Conservation (phyloP, 1,284 basidiomycete species). For the Puccinia triticina region DNA sequence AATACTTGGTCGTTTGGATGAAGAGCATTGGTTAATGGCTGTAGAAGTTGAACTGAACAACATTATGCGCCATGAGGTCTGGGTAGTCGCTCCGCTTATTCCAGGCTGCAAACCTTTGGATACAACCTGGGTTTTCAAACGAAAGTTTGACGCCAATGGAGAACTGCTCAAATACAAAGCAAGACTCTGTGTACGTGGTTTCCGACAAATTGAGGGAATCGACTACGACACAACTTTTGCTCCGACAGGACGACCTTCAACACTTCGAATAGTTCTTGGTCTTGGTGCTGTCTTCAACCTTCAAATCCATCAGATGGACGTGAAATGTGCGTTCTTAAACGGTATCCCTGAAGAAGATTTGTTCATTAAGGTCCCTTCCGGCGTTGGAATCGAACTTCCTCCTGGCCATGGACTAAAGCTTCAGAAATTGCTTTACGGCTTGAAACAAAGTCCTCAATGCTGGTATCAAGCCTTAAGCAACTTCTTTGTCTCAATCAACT, state of each 20-base stretch:
- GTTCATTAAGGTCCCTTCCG: not conserved
- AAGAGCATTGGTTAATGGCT: not conserved
- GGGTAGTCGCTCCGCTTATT: too few relatives aligned
- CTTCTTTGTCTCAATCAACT: too few relatives aligned
- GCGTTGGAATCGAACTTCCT: not conserved
- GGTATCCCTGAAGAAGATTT: not conserved
- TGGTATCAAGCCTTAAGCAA: not conserved
- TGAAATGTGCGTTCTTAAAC: not conserved
- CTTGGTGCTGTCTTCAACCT: not conserved
- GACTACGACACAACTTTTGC: constrained; percentile 25
- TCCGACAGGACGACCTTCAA: not conserved
- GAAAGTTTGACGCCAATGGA: too few relatives aligned
- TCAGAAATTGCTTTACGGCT: constrained; percentile 8
- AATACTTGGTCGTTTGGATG: not conserved
- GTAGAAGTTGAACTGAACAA: not conserved
- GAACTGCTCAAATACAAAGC: too few relatives aligned
- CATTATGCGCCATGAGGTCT: not conserved
- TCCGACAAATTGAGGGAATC: too few relatives aligned
- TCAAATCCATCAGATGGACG: not conserved
- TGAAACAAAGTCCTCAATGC: constrained; percentile 12
- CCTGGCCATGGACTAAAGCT: not conserved
- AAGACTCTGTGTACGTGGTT: too few relatives aligned
- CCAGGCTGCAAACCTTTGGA: too few relatives aligned
- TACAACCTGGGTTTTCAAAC: too few relatives aligned
- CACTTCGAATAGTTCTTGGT: not conserved